These are phyloP conservation scores for Punctularia strigosozonata DNA, from an alignment of 768 basidiomycete species.

Conservation along the genomic window DNA sequence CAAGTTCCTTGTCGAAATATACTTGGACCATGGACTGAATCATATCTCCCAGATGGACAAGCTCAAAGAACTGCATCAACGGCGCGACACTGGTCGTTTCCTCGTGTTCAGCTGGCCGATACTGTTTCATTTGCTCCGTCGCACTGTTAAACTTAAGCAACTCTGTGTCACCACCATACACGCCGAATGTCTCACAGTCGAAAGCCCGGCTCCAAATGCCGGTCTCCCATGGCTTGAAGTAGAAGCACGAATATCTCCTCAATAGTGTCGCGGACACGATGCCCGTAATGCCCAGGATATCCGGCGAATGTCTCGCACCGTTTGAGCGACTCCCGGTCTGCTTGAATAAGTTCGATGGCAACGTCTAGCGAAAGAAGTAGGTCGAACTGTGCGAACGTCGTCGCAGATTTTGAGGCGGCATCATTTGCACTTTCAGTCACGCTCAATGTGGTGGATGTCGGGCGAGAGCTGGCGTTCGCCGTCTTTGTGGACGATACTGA, in stretches of 20 bases:
- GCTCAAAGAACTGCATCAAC: slow-evolving; percentile 90
- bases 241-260: slow-evolving; percentile 89
- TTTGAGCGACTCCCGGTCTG: slow-evolving; percentile 84
- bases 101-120: slow-evolving; percentile 80
- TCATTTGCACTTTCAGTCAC: too few relatives aligned
- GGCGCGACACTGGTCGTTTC: slow-evolving; percentile 82
- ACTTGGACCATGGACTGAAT: slow-evolving; percentile 97
- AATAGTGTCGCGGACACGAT: slow-evolving; percentile 81
- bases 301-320: slow-evolving; percentile 81
- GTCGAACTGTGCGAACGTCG: slow-evolving; percentile 50
- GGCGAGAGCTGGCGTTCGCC: neutral
- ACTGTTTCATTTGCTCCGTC: slow-evolving; percentile 79
- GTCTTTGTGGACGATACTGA: slow-evolving; percentile 2
- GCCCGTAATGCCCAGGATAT: slow-evolving; percentile 83
- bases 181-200: slow-evolving; percentile 15
- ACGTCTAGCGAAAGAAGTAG: slow-evolving; percentile 85
- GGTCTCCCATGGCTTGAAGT: slow-evolving; percentile 62
- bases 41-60: slow-evolving; percentile 94
- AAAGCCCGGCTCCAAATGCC: slow-evolving; percentile 78
- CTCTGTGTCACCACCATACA: slow-evolving; percentile 3
- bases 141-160: slow-evolving; percentile 40
- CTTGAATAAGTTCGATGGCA: slow-evolving; percentile 86
- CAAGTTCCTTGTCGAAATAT: slow-evolving; percentile 95
- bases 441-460: too few relatives aligned
- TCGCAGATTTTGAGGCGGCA: slow-evolving; percentile 8